phyloP scores from a whole-genome alignment of 495 filamentous ascomycete species.

The Aspergillus indologenus region DNA sequence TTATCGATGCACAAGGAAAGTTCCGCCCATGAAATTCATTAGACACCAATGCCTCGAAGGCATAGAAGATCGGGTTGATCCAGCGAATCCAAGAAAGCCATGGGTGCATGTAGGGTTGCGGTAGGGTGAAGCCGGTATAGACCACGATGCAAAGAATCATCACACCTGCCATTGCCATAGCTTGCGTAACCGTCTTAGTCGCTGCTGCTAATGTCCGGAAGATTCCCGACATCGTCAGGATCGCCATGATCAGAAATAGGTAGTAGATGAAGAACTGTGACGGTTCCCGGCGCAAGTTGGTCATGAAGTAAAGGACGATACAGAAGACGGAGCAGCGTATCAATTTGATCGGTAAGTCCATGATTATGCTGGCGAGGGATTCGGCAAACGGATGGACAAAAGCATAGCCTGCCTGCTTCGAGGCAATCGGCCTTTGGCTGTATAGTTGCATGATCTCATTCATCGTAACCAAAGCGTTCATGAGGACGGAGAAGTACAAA shows the following conservation, averaged over 20 bases:
- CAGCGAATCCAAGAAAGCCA: constrained; percentile 47
- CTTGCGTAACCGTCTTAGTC: constrained; percentile 37
- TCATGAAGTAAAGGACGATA: constrained; percentile 55
- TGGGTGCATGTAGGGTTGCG: constrained; percentile 40
- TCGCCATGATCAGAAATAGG: constrained; percentile 44
- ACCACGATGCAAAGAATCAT: constrained; percentile 40
- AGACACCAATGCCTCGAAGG: constrained; percentile 36
- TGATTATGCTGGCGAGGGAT: constrained; percentile 50
- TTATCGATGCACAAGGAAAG: constrained; percentile 40
- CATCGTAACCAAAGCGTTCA: constrained; percentile 47
- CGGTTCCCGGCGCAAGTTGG: constrained; percentile 41
- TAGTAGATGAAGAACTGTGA: constrained; percentile 58
- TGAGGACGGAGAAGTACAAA: constrained; percentile 80
- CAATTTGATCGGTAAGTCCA: constrained; percentile 54
- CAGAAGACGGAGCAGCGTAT: constrained; percentile 43
- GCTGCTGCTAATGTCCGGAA: constrained; percentile 43
- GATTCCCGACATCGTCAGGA: constrained; percentile 50
- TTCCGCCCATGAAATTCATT: constrained; percentile 58
- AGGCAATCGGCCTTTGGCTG: constrained; percentile 55
- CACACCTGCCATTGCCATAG: constrained; percentile 42
- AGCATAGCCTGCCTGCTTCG: constrained; percentile 58
- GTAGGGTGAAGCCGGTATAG: constrained; percentile 43
- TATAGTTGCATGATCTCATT: constrained; percentile 58
- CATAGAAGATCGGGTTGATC: constrained; percentile 41
- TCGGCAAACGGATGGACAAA: constrained; percentile 61